A percentile compares a stretch with the other conserved stretches of the same genome.
These are phyloP conservation scores for Populus pruinosa DNA, from an alignment of 345 rosid genomes.

Conservation along the genomic window DNA sequence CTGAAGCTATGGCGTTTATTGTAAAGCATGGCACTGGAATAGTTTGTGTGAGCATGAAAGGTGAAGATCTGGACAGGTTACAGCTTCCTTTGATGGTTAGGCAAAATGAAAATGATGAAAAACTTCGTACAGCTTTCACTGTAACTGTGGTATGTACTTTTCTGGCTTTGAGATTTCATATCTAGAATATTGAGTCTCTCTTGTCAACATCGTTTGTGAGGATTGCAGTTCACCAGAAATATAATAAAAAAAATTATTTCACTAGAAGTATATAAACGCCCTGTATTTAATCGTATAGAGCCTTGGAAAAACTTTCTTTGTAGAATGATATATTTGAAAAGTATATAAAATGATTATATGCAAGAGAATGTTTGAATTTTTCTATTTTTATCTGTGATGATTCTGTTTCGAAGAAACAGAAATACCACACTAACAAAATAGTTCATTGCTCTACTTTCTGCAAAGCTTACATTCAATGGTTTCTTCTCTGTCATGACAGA, in stretches of 20 bases:
- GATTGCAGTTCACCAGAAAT: background rate
- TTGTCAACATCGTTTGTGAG: background rate
- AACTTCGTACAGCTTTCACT: constrained; percentile 82
- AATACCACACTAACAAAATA: background rate
- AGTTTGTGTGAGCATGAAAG: constrained; percentile 85
- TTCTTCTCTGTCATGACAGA: background rate
- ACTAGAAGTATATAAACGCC: background rate
- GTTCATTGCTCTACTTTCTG: background rate
- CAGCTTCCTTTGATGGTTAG: constrained; percentile 83
- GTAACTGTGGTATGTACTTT: constrained; percentile 75
- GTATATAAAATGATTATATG: background rate
- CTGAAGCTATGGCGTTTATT: constrained; percentile 93
- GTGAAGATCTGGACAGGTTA: constrained; percentile 71
- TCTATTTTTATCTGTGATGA: background rate
- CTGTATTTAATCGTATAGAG: background rate
- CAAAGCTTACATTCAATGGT: background rate
- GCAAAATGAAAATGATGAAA: constrained; percentile 78
- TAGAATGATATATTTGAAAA: background rate
- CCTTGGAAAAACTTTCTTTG: background rate
- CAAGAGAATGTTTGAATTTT: background rate
- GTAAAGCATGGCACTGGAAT: constrained; percentile 93
- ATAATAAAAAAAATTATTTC: background rate
- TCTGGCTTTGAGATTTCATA: background rate
- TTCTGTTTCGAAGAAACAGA: background rate
- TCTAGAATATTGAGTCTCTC: background rate